These are phyloP conservation scores for Tuber microsphaerosporum DNA, from an alignment of 495 filamentous ascomycete species.

Conservation along the genomic window DNA sequence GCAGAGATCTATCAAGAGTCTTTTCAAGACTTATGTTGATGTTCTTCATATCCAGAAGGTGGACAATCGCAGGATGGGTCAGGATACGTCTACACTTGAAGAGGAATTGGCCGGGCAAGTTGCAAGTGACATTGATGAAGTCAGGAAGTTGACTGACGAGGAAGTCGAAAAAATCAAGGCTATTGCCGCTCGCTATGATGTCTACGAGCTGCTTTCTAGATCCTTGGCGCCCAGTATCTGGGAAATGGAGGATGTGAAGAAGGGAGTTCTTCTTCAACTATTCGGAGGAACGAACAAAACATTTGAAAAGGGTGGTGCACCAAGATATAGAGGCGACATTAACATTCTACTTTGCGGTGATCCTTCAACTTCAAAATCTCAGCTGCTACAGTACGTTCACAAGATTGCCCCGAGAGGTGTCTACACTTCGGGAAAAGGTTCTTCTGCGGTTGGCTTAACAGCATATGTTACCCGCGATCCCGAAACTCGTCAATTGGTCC, in stretches of 20 bases:
- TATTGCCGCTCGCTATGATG: conserved; percentile 72
- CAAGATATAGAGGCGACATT: conserved; percentile 93
- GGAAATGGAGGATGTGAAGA: conserved; percentile 98
- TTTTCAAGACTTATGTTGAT: conserved; percentile 98
- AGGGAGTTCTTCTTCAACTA: conserved; percentile 89
- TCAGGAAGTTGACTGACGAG: conserved; percentile 76
- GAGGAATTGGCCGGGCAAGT: conserved; percentile 71
- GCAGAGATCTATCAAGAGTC: conserved; percentile 80
- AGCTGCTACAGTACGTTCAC: conserved; percentile 95
- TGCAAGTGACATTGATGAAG: conserved; percentile 68
- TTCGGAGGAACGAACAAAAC: conserved; percentile 99
- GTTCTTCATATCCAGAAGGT: conserved; percentile 93
- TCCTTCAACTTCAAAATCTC: conserved; percentile 96
- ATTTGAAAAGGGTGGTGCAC: conserved; percentile 92
- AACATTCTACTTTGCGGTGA: conserved; percentile 96
- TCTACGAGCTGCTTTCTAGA: conserved; percentile 87
- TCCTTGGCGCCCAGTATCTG: conserved; percentile 92
- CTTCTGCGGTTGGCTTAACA: conserved; percentile 94
- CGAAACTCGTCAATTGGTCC: conserved; percentile 87
- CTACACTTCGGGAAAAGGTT: conserved; percentile 96
- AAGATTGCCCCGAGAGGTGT: conserved; percentile 96
- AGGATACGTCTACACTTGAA: conserved; percentile 82
- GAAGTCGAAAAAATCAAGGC: conserved; percentile 83
- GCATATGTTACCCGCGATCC: conserved; percentile 94
- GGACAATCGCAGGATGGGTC: conserved; percentile 85